phyloP scores from a whole-genome alignment of 345 rosid species.

The Sisymbrium irio region DNA sequence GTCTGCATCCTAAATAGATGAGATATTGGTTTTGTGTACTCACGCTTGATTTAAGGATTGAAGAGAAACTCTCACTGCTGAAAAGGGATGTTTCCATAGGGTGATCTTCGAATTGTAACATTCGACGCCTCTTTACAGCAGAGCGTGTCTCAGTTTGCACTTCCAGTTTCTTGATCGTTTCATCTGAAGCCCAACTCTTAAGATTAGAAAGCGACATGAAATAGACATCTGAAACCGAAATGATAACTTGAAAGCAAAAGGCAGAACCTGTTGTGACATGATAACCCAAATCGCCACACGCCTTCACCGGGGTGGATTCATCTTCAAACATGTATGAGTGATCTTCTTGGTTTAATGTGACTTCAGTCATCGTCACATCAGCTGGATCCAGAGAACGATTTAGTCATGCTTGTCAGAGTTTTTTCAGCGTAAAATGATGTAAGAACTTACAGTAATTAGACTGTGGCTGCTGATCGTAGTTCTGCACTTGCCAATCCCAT shows the following conservation, averaged over 20 bases:
- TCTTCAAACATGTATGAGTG: slow-evolving; percentile 80
- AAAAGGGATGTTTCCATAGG: slow-evolving; percentile 47
- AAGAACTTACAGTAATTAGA: slow-evolving; percentile 28
- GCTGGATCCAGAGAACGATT: not conserved
- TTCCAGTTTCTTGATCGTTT: slow-evolving; percentile 47
- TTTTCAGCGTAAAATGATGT: not conserved
- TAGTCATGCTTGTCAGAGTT: not conserved
- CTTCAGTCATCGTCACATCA: slow-evolving; percentile 47
- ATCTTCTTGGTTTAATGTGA: slow-evolving; percentile 69
- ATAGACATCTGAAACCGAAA: not conserved
- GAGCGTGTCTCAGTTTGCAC: slow-evolving; percentile 48
- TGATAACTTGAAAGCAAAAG: not conserved
- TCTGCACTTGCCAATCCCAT: slow-evolving; percentile 32
- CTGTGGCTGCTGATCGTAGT: slow-evolving; percentile 20
- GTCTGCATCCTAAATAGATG: not conserved
- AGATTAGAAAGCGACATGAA: slow-evolving; percentile 19
- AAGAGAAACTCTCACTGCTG: slow-evolving; percentile 59
- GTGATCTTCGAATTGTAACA: slow-evolving; percentile 76
- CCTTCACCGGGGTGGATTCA: slow-evolving; percentile 81
- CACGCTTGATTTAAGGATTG: slow-evolving; percentile 70
- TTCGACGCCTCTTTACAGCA: slow-evolving; percentile 81
- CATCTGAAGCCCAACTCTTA: slow-evolving; percentile 40
- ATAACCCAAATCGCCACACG: slow-evolving; percentile 69
- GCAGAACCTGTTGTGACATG: slow-evolving; percentile 47
- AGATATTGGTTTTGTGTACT: slow-evolving; percentile 28